Evolutionary conservation across 2,329 filamentous ascomycete genomes (phyloP).

Genomic region (Botryotinia calthae): DNA sequence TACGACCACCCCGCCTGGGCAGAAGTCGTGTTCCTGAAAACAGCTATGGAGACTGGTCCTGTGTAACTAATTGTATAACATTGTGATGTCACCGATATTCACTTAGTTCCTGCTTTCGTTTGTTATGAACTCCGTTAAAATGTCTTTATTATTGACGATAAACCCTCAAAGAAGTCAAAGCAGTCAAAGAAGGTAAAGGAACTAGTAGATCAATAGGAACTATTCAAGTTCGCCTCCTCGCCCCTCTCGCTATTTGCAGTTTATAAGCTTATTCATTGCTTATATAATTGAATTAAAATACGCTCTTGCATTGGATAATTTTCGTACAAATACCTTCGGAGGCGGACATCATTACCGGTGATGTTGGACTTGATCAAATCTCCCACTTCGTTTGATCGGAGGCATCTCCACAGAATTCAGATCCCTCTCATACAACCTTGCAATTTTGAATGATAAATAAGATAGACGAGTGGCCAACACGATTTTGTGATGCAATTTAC

Average conservation of each 20-base stretch:
- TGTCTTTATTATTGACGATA: not conserved
- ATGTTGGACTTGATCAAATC: not conserved
- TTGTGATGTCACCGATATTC: not conserved
- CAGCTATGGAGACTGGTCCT: not conserved
- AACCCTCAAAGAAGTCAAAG: not conserved
- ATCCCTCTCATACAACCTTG: not conserved
- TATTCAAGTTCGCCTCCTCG: not conserved
- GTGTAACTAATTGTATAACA: not conserved
- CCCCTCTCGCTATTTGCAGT: not conserved
- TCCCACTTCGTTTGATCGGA: not conserved
- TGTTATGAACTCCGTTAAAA: not conserved
- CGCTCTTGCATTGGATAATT: not conserved
- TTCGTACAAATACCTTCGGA: not conserved
- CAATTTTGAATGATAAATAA: not conserved
- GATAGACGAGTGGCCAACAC: not conserved
- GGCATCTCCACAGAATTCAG: not conserved
- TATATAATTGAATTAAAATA: not conserved
- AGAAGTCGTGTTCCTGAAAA: not conserved
- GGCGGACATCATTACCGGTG: slow-evolving; percentile 1
- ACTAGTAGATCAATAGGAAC: not conserved
- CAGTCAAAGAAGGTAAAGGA: not conserved
- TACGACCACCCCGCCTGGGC: not conserved
- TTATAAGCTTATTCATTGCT: not conserved
- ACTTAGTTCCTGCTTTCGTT: not conserved
- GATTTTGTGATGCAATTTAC: not conserved